A percentile compares a stretch with the other conserved stretches of the same genome.
Evolutionary conservation across 345 rosid genomes (phyloP).

Genomic region (Laguncularia racemosa): DNA sequence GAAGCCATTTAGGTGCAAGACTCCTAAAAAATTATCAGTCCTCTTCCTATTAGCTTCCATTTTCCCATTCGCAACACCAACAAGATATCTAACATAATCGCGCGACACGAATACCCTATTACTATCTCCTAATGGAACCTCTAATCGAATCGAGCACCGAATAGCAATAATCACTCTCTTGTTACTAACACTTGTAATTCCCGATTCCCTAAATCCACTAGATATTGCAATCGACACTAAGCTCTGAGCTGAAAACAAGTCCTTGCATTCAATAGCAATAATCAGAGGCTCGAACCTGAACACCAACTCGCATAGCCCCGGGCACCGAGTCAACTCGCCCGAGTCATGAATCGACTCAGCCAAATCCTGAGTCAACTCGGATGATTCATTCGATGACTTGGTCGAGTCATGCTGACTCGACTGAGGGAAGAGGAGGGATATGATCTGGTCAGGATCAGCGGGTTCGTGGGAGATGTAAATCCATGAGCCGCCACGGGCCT

Average conservation of each 20-base stretch:
- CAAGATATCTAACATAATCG: conserved; percentile 66
- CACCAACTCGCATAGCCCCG: conserved; percentile 33
- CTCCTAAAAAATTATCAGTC: conserved; percentile 45
- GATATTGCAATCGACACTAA: conserved; percentile 65
- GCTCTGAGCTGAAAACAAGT: conserved; percentile 49
- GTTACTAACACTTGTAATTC: conserved; percentile 63
- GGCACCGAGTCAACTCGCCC: too few relatives aligned
- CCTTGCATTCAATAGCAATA: conserved; percentile 71
- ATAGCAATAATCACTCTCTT: conserved; percentile 75
- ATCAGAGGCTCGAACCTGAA: conserved; percentile 88
- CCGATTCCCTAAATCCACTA: conserved; percentile 79
- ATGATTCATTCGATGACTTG: too few relatives aligned
- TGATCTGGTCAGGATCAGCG: conserved; percentile 37
- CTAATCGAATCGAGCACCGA: conserved; percentile 76
- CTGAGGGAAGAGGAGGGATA: conserved; percentile 46
- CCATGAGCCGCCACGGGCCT: conserved; percentile 90
- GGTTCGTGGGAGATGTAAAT: conserved; percentile 64
- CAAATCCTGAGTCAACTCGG: too few relatives aligned
- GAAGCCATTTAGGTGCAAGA: conserved; percentile 20
- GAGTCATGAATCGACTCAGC: too few relatives aligned
- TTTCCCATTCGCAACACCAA: conserved; percentile 70
- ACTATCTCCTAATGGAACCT: conserved; percentile 72
- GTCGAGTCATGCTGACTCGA: too few relatives aligned
- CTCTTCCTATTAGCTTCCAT: conserved; percentile 78
- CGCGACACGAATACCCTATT: conserved; percentile 39